Evolutionary conservation across 495 filamentous ascomycete genomes (phyloP).

Genomic region (Penicillium fimorum): DNA sequence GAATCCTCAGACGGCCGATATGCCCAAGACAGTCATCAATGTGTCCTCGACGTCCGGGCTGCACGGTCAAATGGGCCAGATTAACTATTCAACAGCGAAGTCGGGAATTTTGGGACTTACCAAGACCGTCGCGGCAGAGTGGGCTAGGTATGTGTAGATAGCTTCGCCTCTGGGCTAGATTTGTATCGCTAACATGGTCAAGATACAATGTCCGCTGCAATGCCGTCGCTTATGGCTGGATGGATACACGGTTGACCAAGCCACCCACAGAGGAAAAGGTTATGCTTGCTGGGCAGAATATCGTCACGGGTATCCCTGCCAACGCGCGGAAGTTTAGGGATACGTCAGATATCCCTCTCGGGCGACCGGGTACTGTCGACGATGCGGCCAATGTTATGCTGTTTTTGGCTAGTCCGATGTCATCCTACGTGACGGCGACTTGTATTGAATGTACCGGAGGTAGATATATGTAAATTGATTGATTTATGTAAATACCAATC

Average conservation of each 20-base stretch:
- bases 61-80: slow-evolving; percentile 70
- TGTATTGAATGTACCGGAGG: slow-evolving; percentile 22
- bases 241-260: slow-evolving; percentile 62
- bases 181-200: neutral
- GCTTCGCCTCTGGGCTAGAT: too few relatives aligned
- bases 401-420: slow-evolving; percentile 66
- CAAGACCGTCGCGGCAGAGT: slow-evolving; percentile 77
- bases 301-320: slow-evolving; percentile 18
- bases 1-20: slow-evolving; percentile 56
- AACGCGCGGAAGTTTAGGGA: slow-evolving; percentile 28
- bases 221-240: slow-evolving; percentile 68
- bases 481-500: neutral
- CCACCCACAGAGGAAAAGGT: slow-evolving; percentile 64
- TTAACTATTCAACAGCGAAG: slow-evolving; percentile 72
- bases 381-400: slow-evolving; percentile 69
- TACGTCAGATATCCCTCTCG: slow-evolving; percentile 62
- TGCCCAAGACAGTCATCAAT: slow-evolving; percentile 66
- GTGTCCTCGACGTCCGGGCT: slow-evolving; percentile 67
- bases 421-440: slow-evolving; percentile 52
- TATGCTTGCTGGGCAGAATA: slow-evolving; percentile 54
- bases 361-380: slow-evolving; percentile 63
- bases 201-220: slow-evolving; percentile 71
- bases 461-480: slow-evolving; percentile 10
- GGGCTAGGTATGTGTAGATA: slow-evolving; percentile 53
- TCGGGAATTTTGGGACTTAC: slow-evolving; percentile 66